Conservation (phyloP, 1,139 yeast species). For the Suhomyces choctaworum region DNA sequence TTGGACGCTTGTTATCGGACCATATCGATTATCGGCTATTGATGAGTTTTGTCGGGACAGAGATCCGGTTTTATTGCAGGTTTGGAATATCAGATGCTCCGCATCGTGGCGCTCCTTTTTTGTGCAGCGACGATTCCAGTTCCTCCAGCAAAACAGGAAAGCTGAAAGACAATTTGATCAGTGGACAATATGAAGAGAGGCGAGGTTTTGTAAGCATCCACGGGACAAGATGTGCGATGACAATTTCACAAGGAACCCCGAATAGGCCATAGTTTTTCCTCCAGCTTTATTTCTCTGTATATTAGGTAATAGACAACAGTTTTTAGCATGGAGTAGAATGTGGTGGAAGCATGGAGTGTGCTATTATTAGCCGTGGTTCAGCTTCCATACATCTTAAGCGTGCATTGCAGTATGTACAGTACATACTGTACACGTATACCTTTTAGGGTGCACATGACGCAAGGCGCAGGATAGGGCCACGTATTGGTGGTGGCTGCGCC, state of each 20-base stretch:
- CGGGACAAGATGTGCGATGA: too few species aligned
- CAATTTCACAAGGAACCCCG: conserved; percentile 4
- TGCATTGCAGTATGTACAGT: too few species aligned
- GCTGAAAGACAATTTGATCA: not conserved
- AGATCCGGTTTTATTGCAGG: not conserved
- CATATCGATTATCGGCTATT: not conserved
- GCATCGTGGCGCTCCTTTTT: conserved; percentile 12
- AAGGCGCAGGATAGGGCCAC: too few species aligned
- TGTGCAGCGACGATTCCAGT: conserved; percentile 13
- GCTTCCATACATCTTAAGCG: too few species aligned
- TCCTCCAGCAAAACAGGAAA: not conserved
- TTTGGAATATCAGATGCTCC: not conserved
- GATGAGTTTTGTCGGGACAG: not conserved
- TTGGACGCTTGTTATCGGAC: not conserved
- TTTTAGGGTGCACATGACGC: too few species aligned
- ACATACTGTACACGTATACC: too few species aligned
- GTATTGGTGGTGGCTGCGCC: too few species aligned
- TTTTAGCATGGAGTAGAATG: not conserved
- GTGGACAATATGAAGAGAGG: too few species aligned
- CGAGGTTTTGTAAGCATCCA: too few species aligned
- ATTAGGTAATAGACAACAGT: conserved; percentile 8
- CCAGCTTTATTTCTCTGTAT: conserved; percentile 10
- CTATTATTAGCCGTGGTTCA: too few species aligned
- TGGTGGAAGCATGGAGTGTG: too few species aligned
- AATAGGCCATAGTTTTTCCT: conserved; percentile 5